phyloP scores from a whole-genome alignment of 768 basidiomycete species.

The Hygrophoropsis aurantiaca region DNA sequence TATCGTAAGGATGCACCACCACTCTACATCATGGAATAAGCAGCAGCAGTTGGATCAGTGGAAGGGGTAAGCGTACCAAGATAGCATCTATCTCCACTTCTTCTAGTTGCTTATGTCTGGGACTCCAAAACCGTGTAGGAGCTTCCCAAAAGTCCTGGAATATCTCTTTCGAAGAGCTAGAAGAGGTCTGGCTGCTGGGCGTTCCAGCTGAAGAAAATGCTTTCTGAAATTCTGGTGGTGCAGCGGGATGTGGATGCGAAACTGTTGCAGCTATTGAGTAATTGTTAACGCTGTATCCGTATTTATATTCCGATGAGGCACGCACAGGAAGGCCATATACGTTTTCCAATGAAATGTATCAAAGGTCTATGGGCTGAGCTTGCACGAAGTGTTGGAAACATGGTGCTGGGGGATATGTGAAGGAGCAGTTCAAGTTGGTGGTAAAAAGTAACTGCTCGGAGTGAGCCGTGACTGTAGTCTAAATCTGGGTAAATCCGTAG shows the following conservation, averaged over 20 bases:
- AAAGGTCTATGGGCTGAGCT: constrained; percentile 53
- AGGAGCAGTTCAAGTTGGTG: background rate
- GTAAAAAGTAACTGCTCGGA: background rate
- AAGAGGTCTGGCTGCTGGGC: background rate
- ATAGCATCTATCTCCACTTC: constrained; percentile 67
- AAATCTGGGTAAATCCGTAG: background rate
- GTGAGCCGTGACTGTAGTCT: no score
- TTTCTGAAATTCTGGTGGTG: constrained; percentile 59
- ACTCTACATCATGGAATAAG: constrained; percentile 40
- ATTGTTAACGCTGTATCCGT: constrained; percentile 1
- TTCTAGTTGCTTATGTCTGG: constrained; percentile 46
- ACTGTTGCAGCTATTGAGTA: constrained; percentile 36
- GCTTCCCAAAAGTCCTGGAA: constrained; percentile 67
- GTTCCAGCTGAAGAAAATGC: constrained; percentile 44
- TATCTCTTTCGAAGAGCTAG: constrained; percentile 6
- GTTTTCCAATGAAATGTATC: constrained; percentile 64
- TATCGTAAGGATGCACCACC: constrained; percentile 63
- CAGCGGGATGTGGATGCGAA: constrained; percentile 61
- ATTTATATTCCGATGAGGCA: background rate
- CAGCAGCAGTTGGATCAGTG: background rate
- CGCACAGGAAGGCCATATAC: constrained; percentile 49
- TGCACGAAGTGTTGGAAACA: constrained; percentile 35
- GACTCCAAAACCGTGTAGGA: constrained; percentile 57
- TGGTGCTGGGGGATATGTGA: constrained; percentile 4
- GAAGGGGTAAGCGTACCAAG: constrained; percentile 43